Evolutionary conservation across 805 yeast genomes (phyloP).

Genomic region (Saturnispora dispora): DNA sequence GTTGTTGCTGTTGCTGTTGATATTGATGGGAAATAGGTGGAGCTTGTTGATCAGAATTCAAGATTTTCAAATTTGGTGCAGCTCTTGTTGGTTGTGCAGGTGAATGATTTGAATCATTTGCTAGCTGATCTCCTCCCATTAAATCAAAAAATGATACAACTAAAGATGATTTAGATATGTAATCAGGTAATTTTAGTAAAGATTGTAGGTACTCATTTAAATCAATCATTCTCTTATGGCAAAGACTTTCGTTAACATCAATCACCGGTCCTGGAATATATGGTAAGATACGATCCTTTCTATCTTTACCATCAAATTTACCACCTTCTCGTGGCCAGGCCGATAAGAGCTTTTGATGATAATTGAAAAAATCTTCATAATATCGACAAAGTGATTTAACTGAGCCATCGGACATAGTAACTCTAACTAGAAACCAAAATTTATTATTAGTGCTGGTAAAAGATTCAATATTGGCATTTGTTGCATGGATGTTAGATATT

Average conservation of each 20-base stretch:
- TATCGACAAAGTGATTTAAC: slow-evolving; percentile 69
- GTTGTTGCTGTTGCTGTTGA: slow-evolving; percentile 13
- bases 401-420: slow-evolving; percentile 59
- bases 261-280: slow-evolving; percentile 95
- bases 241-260: slow-evolving; percentile 68
- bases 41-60: slow-evolving; percentile 16
- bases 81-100: slow-evolving; percentile 23
- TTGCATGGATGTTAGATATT: slow-evolving; percentile 26
- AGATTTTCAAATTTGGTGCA: slow-evolving; percentile 25
- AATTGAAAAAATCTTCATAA: slow-evolving; percentile 93
- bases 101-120: slow-evolving; percentile 13
- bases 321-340: slow-evolving; percentile 92
- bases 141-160: slow-evolving; percentile 67
- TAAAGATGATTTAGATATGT: slow-evolving; percentile 60
- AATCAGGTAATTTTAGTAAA: slow-evolving; percentile 61
- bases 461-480: slow-evolving; percentile 68
- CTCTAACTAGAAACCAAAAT: slow-evolving; percentile 77
- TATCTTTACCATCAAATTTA: slow-evolving; percentile 56
- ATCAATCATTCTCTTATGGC: slow-evolving; percentile 45
- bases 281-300: slow-evolving; percentile 78
- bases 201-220: slow-evolving; percentile 43
- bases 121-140: slow-evolving; percentile 53
- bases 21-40: slow-evolving; percentile 5
- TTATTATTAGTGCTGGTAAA: slow-evolving; percentile 77
- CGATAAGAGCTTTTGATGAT: slow-evolving; percentile 76